Evolutionary conservation across 257 asterid genomes (phyloP), one percentile per base, ranked within the genome.

Genomic region (Ocimum tenuiflorum): DNA sequence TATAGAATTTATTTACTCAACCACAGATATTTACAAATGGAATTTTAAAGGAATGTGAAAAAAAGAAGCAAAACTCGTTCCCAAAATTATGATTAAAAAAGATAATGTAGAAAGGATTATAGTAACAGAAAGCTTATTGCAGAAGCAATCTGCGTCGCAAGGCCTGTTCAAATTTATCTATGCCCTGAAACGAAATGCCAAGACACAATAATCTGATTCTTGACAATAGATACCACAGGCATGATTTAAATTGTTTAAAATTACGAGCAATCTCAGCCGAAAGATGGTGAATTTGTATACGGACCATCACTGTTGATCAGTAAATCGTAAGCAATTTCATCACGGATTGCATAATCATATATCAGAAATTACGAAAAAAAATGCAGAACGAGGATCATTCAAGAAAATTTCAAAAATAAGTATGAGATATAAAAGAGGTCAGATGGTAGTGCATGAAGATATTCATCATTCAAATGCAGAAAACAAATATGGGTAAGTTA

Each of bases 381-480:
- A 11, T 46, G 7, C 10, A 3, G 35, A 72, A 22, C 3, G 4
- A 27, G 31, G 4, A 27, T 27, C 31, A 27, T n/a, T n/a, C n/a
- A n/a, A n/a, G n/a, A n/a, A n/a, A n/a, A n/a, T n/a, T n/a, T n/a
- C n/a, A n/a, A 1, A 11, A 13, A 36, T 1, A 12, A 70, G 31
- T 24, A 22, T 55, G 77, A 59, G 68, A 76, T 55, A 47, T 60
- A 63, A 68, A 1, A 35, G 85, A 82, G 95, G 78, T 90, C 95
- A 90, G 97, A 90, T 90, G 97, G 97, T 90, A 82, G 88, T 89
- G 97, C 94, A 89, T 87, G 97, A 60, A 65, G 50, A 7, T 20
- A 60, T 49, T 87, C 94, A 90, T 87, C 95, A 87, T 79, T 78
- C 79, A 82, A 67, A 24, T 72, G 20, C 91, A 82, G 91, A 79